phyloP scores from a whole-genome alignment of 2,329 filamentous ascomycete species.

The Sphaerulina musiva region DNA sequence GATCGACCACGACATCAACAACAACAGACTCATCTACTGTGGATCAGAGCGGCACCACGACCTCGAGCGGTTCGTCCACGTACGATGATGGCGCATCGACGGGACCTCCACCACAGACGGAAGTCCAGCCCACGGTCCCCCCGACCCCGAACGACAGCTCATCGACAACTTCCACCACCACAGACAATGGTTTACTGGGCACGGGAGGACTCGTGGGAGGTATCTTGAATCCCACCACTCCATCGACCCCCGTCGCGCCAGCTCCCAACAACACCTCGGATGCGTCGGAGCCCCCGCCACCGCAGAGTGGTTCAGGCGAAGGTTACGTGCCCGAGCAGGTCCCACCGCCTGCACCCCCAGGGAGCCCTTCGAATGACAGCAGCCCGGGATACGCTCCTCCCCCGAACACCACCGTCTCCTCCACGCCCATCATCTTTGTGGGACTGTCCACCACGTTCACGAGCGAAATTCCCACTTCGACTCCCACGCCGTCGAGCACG shows the following conservation, averaged over 20 bases:
- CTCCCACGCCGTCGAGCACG: neutral
- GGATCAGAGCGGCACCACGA: neutral
- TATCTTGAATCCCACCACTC: no score
- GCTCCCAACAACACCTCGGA: constrained; percentile 10
- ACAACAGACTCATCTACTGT: neutral
- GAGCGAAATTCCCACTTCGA: neutral
- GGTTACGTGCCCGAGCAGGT: constrained; percentile 3
- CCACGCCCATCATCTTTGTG: constrained; percentile 27
- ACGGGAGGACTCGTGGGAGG: no score
- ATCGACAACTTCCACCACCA: constrained; percentile 6
- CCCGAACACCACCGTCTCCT: constrained; percentile 11
- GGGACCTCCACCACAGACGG: neutral
- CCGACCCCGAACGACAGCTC: neutral
- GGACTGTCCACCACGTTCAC: constrained; percentile 21
- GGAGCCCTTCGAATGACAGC: neutral
- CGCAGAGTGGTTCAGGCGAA: constrained; percentile 6
- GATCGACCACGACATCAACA: neutral
- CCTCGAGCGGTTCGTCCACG: neutral
- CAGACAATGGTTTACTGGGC: no score
- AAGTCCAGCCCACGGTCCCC: neutral
- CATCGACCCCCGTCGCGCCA: neutral
- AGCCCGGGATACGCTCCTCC: neutral
- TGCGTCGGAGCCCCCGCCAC: constrained; percentile 3
- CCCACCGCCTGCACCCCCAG: constrained; percentile 4
- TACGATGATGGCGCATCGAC: neutral